Evolutionary conservation across 1,284 basidiomycete genomes (phyloP), one percentile per base, ranked within the genome.

Genomic region (Gomphus bonarii): DNA sequence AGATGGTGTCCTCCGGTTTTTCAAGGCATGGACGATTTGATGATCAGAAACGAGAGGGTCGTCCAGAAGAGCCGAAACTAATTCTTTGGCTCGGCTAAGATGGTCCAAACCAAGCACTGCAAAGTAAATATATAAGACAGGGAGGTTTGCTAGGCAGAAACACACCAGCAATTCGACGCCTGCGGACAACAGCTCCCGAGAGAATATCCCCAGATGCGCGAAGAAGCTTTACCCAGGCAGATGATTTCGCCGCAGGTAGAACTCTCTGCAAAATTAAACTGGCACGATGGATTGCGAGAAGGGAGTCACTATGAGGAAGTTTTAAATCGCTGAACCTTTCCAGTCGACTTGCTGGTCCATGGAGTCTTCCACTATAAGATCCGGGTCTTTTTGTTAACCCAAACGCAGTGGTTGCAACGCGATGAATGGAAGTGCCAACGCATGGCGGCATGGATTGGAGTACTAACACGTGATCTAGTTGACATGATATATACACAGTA

Each of bases 41-140:
- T 69, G 54, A 58, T 80, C 75, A 11, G 79, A 77, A 2, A 73
- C 72, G 60, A 88, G 76, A 10, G 84, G 85, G 55, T 86, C 80
- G 52, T 82, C 76, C n/a, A 88, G 69, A 18, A 88, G 69, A 3
- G 83, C 82, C 3, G 78, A 78, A n/a, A 88, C 76, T 2, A 88
- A 67, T 42, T 82, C 77, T 49, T 70, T 67, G 8, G 79, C 72
- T 42, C 71, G 72, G 16, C 81, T 73, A 65, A 69, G 74, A 61
- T 76, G 68, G 65, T 82, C 78, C 52, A 76, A 64, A 8, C 78
- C 77, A 63, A 75, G 79, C 5, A 87, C 85, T 85, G 59, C 2
- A 50, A 40, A 11, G 12, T 38, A 20, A 33, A 25, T 18, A 25
- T 18, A 60, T 55, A 54, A 57, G 3, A 25, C 47, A 61, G 52